phyloP scores from a whole-genome alignment of 2,329 filamentous ascomycete genomes.

The Aureobasidium sp. region DNA sequence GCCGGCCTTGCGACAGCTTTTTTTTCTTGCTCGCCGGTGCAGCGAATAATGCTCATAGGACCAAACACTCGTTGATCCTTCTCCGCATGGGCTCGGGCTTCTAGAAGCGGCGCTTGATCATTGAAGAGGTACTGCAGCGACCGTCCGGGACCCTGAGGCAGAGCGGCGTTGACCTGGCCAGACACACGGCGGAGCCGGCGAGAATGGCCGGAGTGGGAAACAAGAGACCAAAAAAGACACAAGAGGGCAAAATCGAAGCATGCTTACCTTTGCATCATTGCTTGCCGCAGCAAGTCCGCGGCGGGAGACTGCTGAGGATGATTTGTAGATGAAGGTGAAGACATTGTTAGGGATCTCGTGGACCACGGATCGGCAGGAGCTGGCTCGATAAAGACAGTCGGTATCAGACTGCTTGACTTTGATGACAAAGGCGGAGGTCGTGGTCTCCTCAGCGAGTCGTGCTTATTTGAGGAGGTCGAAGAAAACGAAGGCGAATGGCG shows the following conservation, averaged over 20 bases:
- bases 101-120: constrained; percentile 3
- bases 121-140: background rate
- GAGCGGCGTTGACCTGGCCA: background rate
- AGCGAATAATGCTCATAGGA: background rate
- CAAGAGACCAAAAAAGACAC: constrained; percentile 8
- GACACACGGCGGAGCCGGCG: constrained; percentile 1
- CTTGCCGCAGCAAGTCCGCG: constrained; percentile 52
- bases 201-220: background rate
- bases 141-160: constrained; percentile 8
- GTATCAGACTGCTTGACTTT: constrained; percentile 40
- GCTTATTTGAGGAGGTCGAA: constrained; percentile 8
- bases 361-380: constrained; percentile 22
- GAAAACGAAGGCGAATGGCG: constrained; percentile 8
- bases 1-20: background rate
- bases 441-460: constrained; percentile 18
- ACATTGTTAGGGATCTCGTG: constrained; percentile 22
- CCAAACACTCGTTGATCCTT: background rate
- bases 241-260: constrained; percentile 19
- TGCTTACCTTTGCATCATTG: constrained; percentile 53
- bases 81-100: constrained; percentile 3
- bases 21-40: constrained; percentile 9
- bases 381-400: constrained; percentile 34
- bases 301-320: constrained; percentile 37
- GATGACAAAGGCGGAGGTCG: constrained; percentile 24
- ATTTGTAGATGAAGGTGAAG: constrained; percentile 36